These are phyloP conservation scores for Venturia effusa DNA, from an alignment of 2,329 filamentous ascomycete genomes.

Conservation along the genomic window DNA sequence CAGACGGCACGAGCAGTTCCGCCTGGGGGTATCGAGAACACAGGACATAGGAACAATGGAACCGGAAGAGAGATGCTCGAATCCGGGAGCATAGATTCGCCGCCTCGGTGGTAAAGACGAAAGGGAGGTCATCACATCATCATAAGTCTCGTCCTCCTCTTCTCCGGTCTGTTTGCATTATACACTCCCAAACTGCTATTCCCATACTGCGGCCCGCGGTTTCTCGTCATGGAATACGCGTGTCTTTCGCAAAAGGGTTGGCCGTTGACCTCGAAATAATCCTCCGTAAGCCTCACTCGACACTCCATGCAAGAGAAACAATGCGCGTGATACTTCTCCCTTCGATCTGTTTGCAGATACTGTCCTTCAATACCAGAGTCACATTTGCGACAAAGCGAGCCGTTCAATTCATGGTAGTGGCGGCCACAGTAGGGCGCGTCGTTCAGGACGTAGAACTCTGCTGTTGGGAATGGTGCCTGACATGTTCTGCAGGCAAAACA, in stretches of 20 bases:
- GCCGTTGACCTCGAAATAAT: constrained; percentile 84
- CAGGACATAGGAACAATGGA: not conserved
- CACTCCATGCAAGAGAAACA: constrained; percentile 84
- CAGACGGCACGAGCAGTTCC: not conserved
- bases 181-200: not conserved
- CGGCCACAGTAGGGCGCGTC: constrained; percentile 84
- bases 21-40: not conserved
- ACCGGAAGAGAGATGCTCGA: not conserved
- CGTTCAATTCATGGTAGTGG: constrained; percentile 87
- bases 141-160: constrained; percentile 25
- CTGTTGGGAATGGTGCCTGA: constrained; percentile 66
- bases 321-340: constrained; percentile 71
- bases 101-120: no score
- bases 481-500: constrained; percentile 87
- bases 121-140: constrained; percentile 10
- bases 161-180: constrained; percentile 20
- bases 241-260: constrained; percentile 79
- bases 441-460: constrained; percentile 83
- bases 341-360: constrained; percentile 72
- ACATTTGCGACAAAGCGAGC: constrained; percentile 72
- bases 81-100: no score
- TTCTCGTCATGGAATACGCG: constrained; percentile 39
- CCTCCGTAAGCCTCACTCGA: constrained; percentile 56
- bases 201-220: not conserved
- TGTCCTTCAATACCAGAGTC: constrained; percentile 82